These are phyloP conservation scores for Neurospora africana DNA, from an alignment of 495 filamentous ascomycete species.

Conservation along the genomic window DNA sequence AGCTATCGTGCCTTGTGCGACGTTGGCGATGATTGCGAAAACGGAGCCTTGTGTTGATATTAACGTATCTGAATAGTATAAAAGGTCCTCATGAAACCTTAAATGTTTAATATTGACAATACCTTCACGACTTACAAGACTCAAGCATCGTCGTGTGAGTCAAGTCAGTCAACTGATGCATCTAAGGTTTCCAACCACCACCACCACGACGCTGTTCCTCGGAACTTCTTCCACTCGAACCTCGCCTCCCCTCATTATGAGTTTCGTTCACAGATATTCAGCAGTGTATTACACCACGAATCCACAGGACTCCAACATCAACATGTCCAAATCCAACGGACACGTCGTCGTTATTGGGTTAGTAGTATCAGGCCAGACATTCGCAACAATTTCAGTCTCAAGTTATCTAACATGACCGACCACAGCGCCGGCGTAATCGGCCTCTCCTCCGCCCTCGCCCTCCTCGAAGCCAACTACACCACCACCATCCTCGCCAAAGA, in stretches of 20 bases:
- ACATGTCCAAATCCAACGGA: not conserved
- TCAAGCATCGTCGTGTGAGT: not conserved
- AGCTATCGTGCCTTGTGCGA: not conserved
- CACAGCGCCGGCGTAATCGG: conserved; percentile 49
- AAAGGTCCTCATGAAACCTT: not conserved
- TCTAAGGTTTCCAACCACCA: not conserved
- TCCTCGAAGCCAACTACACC: conserved; percentile 36
- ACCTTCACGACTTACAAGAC: not conserved
- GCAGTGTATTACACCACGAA: not conserved
- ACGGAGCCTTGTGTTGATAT: not conserved
- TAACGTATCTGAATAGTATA: not conserved
- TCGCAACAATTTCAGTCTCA: not conserved
- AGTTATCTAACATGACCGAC: not conserved
- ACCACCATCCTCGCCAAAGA: conserved; percentile 48
- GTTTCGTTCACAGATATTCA: not conserved
- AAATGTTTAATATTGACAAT: not conserved
- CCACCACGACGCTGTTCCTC: not conserved
- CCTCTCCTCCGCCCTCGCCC: conserved; percentile 39
- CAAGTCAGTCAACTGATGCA: not conserved
- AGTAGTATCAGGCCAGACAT: not conserved
- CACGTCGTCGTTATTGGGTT: conserved; percentile 9
- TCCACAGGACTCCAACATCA: not conserved
- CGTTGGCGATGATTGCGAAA: not conserved
- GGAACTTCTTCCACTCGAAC: not conserved
- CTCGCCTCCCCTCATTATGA: not conserved